Evolutionary conservation across 176 grass and related monocot species (phyloP), one percentile per base, ranked within the genome.

Genomic region (Avena insularis): DNA sequence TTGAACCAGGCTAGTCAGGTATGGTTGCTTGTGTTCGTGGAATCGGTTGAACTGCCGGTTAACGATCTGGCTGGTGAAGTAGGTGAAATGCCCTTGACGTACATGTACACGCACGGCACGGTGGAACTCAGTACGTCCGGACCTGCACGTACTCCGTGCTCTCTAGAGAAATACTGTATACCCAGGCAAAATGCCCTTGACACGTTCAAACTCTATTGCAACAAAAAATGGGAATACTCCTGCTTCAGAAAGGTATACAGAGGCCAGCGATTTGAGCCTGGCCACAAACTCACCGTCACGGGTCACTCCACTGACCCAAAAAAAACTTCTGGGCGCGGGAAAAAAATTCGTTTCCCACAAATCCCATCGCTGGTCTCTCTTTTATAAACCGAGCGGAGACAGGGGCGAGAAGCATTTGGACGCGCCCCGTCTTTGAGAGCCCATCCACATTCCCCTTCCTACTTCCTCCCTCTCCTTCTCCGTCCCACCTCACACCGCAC

Each of bases 41-140:
- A 75, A 59, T 87, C 45, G 7, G 86, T 63, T 88, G 14, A 88
- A 68, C 86, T 9, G 71, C 86, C 53, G 21, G 57, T 79, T 85
- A 79, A 70, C 85, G 0, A 29, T 5, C 13, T 5, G 7, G 25
- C 13, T 5, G 7, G 25, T n/a, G 35, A 25, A 75, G 89, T 59
- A 81, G 67, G 75, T 80, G 67, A 19, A 65, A 27, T 67, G 35
- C 48, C 75, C 21, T 80, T 81, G 47, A 66, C 75, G 33, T 35
- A 35, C 33, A 54, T 17, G 55, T 25, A 83, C 59, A 21, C 46
- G 12, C 49, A 53, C 65, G 31, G 16, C 49, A 53, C 65, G 31
- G 16, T 17, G 25, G 27, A 13, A 23, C 57, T 53, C 70, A 35
- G 17, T 31, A 61, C 67, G 8, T 49, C 56, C 76, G 64, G 58